Conservation (phyloP, 2,329 filamentous ascomycete genomes). For the Penicillium crustosum region DNA sequence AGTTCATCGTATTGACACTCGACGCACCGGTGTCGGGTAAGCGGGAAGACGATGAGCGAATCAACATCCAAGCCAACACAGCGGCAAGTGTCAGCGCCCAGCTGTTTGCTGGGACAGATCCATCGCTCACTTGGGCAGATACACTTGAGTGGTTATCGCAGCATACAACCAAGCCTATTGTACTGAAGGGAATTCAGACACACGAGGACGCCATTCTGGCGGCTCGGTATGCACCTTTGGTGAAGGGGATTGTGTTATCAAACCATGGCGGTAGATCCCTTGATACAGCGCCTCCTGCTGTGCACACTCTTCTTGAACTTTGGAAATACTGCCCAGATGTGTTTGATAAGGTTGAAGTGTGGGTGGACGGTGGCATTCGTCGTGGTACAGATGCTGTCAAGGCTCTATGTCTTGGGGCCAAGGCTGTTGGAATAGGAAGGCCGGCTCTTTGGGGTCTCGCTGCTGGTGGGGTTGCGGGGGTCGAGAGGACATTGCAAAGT, state of each 20-base stretch:
- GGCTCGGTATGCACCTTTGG: constrained; percentile 65
- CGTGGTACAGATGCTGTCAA: not conserved
- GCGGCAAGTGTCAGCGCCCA: constrained; percentile 72
- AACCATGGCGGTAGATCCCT: constrained; percentile 36
- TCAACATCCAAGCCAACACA: constrained; percentile 9
- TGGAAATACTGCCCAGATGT: constrained; percentile 72
- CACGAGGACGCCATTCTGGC: constrained; percentile 90
- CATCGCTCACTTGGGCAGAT: constrained; percentile 80
- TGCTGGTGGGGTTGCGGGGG: constrained; percentile 64
- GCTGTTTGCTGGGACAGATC: constrained; percentile 83
- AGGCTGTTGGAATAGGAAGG: not conserved
- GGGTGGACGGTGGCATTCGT: not conserved
- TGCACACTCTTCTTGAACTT: constrained; percentile 72
- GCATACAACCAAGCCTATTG: constrained; percentile 81
- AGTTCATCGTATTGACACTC: constrained; percentile 2
- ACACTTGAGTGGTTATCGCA: constrained; percentile 78
- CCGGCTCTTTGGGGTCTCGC: not conserved
- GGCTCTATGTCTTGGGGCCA: not conserved
- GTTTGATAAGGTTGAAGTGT: constrained; percentile 36
- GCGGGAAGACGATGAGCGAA: constrained; percentile 1
- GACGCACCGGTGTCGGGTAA: constrained; percentile 6
- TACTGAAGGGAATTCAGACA: constrained; percentile 92
- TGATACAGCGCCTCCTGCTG: constrained; percentile 74
- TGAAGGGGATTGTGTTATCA: constrained; percentile 62
- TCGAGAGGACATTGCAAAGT: constrained; percentile 61